A percentile compares a stretch with the other conserved stretches of the same genome.
Conservation (phyloP, 305 asterid genomes). For the Withania somnifera region DNA sequence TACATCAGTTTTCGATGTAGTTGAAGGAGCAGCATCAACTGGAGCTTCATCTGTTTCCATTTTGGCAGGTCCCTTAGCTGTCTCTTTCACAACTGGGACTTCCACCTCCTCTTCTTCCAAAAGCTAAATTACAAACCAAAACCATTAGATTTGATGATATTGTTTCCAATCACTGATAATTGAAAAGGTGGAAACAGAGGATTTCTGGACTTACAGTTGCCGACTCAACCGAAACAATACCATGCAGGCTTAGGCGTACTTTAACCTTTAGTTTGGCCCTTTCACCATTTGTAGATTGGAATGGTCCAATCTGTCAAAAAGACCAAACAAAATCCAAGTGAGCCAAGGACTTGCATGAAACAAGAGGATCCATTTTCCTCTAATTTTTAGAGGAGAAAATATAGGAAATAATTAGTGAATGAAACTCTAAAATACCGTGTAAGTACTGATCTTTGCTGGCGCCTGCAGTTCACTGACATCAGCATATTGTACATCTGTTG, state of each 20-base stretch:
- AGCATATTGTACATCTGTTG: slow-evolving; percentile 65
- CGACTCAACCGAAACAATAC: slow-evolving; percentile 74
- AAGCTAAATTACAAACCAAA: slow-evolving; percentile 32
- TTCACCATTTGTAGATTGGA: slow-evolving; percentile 55
- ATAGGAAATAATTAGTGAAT: not conserved
- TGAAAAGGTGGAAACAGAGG: not conserved
- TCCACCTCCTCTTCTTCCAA: slow-evolving; percentile 81
- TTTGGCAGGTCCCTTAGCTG: slow-evolving; percentile 38
- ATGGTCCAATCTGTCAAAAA: slow-evolving; percentile 69
- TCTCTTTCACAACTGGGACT: slow-evolving; percentile 50
- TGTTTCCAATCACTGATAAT: not conserved
- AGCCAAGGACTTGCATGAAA: not conserved
- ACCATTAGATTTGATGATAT: not conserved
- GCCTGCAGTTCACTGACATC: slow-evolving; percentile 76
- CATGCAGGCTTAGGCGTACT: slow-evolving; percentile 77
- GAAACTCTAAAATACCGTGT: slow-evolving; percentile 46
- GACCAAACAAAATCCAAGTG: not conserved
- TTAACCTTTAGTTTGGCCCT: slow-evolving; percentile 70
- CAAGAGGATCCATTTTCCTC: not conserved
- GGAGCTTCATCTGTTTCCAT: slow-evolving; percentile 74
- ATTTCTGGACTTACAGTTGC: slow-evolving; percentile 44
- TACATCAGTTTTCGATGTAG: slow-evolving; percentile 45
- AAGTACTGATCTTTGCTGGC: slow-evolving; percentile 76
- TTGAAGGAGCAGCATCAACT: slow-evolving; percentile 30
- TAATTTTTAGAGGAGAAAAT: not conserved